These are phyloP conservation scores for Paradendryphiella salina DNA, from an alignment of 2,329 filamentous ascomycete genomes.

Conservation along the genomic window DNA sequence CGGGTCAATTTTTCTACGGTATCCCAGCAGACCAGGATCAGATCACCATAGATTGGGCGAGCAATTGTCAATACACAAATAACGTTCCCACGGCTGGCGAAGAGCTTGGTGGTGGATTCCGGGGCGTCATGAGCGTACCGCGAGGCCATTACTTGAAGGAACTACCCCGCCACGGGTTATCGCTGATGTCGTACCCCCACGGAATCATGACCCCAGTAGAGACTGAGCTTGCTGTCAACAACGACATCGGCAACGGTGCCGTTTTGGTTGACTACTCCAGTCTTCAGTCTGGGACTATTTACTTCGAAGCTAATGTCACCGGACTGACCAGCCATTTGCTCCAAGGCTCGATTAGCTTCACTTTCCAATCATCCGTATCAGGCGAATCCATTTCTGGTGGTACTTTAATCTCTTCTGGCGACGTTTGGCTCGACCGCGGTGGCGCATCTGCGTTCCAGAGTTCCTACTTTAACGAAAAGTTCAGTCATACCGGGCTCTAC, in stretches of 20 bases:
- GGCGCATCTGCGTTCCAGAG: constrained; percentile 56
- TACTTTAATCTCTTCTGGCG: constrained; percentile 52
- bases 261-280: constrained; percentile 57
- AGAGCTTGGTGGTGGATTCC: constrained; percentile 49
- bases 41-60: constrained; percentile 60
- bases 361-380: constrained; percentile 55
- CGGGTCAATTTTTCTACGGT: constrained; percentile 58
- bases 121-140: constrained; percentile 58
- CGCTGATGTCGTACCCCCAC: constrained; percentile 57
- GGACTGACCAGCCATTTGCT: constrained; percentile 41
- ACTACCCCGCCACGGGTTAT: constrained; percentile 56
- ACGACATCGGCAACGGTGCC: constrained; percentile 54
- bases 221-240: constrained; percentile 48
- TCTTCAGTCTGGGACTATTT: constrained; percentile 57
- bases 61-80: constrained; percentile 63
- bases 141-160: constrained; percentile 58
- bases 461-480: constrained; percentile 60
- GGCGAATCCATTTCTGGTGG: constrained; percentile 57
- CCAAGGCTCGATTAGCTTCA: constrained; percentile 55
- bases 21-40: constrained; percentile 49
- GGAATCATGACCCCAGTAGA: constrained; percentile 56
- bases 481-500: constrained; percentile 45
- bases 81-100: constrained; percentile 59
- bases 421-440: constrained; percentile 57
- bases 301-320: constrained; percentile 60